phyloP scores from a whole-genome alignment of 176 grass and related monocot genomes.

The Eragrostis curvula region DNA sequence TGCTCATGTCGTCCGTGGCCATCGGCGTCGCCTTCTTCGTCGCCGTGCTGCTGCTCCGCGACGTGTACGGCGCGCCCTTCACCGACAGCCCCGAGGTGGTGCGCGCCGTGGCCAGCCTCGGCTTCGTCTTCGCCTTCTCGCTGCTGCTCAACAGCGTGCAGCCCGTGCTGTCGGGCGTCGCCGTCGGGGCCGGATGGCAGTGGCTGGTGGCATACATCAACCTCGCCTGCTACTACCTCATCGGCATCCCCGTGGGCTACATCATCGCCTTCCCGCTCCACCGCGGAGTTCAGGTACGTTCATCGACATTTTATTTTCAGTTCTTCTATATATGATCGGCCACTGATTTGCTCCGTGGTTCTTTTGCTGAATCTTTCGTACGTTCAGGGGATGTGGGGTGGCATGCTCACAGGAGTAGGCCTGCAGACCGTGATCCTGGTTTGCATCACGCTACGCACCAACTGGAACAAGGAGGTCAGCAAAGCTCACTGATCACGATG shows the following conservation, averaged over 20 bases:
- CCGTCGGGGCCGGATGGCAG: conserved; percentile 94
- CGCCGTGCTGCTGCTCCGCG: conserved; percentile 49
- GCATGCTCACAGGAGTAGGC: conserved; percentile 85
- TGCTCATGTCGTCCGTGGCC: conserved; percentile 63
- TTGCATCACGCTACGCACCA: conserved; percentile 63
- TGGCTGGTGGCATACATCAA: conserved; percentile 84
- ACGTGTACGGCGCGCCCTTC: conserved; percentile 81
- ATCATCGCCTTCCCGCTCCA: conserved; percentile 55
- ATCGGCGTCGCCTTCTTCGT: conserved; percentile 66
- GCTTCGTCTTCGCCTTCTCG: conserved; percentile 68
- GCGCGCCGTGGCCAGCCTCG: conserved; percentile 60
- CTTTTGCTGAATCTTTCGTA: neutral
- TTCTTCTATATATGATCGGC: neutral
- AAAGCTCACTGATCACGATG: neutral
- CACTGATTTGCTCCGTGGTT: no score
- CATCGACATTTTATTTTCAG: neutral
- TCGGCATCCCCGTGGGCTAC: conserved; percentile 80
- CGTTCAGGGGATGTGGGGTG: conserved; percentile 78
- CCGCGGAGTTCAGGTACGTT: conserved; percentile 62
- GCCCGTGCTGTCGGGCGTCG: conserved; percentile 86
- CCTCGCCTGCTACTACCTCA: conserved; percentile 75
- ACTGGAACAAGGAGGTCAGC: conserved; percentile 73
- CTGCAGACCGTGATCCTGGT: conserved; percentile 72
- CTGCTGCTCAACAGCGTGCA: conserved; percentile 90
- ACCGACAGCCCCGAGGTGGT: conserved; percentile 78